Evolutionary conservation across 805 yeast genomes (phyloP).

Genomic region (Metschnikowia gruessii): DNA sequence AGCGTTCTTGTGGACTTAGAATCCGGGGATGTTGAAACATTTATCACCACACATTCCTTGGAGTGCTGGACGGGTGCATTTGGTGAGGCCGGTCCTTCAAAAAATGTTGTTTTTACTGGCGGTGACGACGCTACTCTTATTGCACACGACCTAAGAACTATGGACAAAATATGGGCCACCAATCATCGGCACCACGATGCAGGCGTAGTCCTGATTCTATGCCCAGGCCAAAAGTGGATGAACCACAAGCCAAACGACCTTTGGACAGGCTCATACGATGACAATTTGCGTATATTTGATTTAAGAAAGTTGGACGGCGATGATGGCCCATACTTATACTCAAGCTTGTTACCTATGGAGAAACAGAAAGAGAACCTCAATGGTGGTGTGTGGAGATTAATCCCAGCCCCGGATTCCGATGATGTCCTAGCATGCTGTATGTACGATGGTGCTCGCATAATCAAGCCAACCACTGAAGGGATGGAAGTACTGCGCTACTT

Average conservation of each 20-base stretch:
- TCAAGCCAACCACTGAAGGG: slow-evolving; percentile 28
- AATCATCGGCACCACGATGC: slow-evolving; percentile 72
- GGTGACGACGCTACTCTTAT: slow-evolving; percentile 83
- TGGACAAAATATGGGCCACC: slow-evolving; percentile 39
- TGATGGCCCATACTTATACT: slow-evolving; percentile 33
- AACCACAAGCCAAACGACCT: slow-evolving; percentile 43
- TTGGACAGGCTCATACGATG: slow-evolving; percentile 95
- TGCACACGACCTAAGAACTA: slow-evolving; percentile 62
- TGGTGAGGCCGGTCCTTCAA: slow-evolving; percentile 52
- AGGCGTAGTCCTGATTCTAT: slow-evolving; percentile 81
- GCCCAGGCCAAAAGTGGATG: slow-evolving; percentile 44
- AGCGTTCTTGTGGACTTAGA: slow-evolving; percentile 42
- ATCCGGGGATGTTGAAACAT: slow-evolving; percentile 17
- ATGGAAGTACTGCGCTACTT: slow-evolving; percentile 41
- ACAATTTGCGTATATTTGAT: slow-evolving; percentile 66
- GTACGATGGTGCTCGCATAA: slow-evolving; percentile 88
- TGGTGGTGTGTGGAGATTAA: slow-evolving; percentile 95
- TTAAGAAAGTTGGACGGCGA: slow-evolving; percentile 48
- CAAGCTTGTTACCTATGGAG: slow-evolving; percentile 52
- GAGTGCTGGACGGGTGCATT: slow-evolving; percentile 90
- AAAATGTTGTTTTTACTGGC: slow-evolving; percentile 70
- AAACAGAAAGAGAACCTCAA: slow-evolving; percentile 53
- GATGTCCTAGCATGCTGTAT: slow-evolving; percentile 80
- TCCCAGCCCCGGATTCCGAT: slow-evolving; percentile 52
- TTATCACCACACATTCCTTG: slow-evolving; percentile 52